Percentiles rank a stretch among this genome's conserved stretches.
Conservation (phyloP, 345 rosid genomes). For the Chamaenerion angustifolium region DNA sequence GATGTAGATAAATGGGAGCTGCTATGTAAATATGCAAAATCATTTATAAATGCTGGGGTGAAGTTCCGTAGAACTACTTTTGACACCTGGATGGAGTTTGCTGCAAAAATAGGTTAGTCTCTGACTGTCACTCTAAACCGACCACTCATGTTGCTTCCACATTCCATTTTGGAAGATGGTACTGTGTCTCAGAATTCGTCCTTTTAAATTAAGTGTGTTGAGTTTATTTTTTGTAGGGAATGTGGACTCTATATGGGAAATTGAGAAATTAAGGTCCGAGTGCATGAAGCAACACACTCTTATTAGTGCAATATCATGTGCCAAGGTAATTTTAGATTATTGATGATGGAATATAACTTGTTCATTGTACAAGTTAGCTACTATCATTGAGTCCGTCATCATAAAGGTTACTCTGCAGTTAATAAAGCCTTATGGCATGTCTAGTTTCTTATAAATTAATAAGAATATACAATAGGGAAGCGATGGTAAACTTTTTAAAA, state of each 20-base stretch:
- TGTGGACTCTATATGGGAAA: conserved; percentile 55
- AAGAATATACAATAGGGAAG: too few species aligned
- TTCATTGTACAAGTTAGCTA: too few species aligned
- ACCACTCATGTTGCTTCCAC: not conserved
- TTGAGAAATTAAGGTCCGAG: conserved; percentile 63
- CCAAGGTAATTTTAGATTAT: conserved; percentile 37
- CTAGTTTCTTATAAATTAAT: too few species aligned
- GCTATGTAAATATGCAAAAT: conserved; percentile 44
- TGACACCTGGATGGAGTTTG: conserved; percentile 74
- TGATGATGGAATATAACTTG: too few species aligned
- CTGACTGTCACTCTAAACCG: not conserved
- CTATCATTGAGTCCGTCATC: too few species aligned
- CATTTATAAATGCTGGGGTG: conserved; percentile 52
- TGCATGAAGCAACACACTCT: conserved; percentile 43
- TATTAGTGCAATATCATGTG: conserved; percentile 53
- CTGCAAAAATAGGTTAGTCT: conserved; percentile 50
- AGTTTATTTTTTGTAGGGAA: conserved; percentile 29
- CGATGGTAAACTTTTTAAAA: too few species aligned
- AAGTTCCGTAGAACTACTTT: conserved; percentile 54
- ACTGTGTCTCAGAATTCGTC: too few species aligned
- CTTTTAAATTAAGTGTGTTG: not conserved
- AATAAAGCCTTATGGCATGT: too few species aligned
- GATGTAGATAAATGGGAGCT: conserved; percentile 47
- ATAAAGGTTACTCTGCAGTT: too few species aligned
- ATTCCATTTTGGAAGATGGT: not conserved